A percentile compares a stretch with the other conserved stretches of the same genome.
phyloP scores from a whole-genome alignment of 2,329 filamentous ascomycete species.

The Ophiostoma sp. region DNA sequence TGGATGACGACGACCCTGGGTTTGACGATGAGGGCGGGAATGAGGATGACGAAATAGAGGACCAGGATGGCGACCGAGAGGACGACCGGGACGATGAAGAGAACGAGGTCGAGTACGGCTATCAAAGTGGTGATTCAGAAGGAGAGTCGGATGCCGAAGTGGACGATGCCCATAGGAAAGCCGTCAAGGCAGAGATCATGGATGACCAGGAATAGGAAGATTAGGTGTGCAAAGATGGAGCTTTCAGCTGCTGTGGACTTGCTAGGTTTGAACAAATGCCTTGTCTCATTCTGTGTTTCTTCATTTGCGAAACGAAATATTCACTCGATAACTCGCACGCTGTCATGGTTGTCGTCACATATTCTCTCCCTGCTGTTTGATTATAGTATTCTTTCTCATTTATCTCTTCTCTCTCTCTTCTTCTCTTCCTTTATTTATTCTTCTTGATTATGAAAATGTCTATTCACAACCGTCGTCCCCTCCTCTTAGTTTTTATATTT shows the following conservation, averaged over 20 bases:
- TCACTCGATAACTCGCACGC: too few relatives aligned
- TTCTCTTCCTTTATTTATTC: background rate
- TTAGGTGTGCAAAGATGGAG: too few relatives aligned
- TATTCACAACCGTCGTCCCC: background rate
- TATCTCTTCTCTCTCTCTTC: background rate
- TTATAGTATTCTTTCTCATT: background rate
- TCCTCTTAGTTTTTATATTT: background rate
- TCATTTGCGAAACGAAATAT: too few relatives aligned
- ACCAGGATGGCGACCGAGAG: conserved; percentile 13
- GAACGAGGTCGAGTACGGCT: conserved; percentile 22
- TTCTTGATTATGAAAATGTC: background rate
- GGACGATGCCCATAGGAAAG: conserved; percentile 2
- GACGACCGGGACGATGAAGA: conserved; percentile 16
- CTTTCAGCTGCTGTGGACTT: too few relatives aligned
- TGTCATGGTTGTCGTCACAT: too few relatives aligned
- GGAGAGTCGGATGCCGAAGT: conserved; percentile 19
- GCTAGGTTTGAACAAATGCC: too few relatives aligned
- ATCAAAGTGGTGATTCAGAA: conserved; percentile 17
- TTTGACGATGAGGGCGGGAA: conserved; percentile 3
- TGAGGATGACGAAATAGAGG: conserved; percentile 16
- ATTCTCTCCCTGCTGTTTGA: too few relatives aligned
- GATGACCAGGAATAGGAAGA: conserved; percentile 7
- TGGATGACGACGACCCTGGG: conserved; percentile 15
- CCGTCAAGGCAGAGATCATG: conserved; percentile 19
- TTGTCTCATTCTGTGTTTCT: too few relatives aligned